phyloP scores from a whole-genome alignment of 1,139 yeast species.

The Magnusiomyces tetraspermus region DNA sequence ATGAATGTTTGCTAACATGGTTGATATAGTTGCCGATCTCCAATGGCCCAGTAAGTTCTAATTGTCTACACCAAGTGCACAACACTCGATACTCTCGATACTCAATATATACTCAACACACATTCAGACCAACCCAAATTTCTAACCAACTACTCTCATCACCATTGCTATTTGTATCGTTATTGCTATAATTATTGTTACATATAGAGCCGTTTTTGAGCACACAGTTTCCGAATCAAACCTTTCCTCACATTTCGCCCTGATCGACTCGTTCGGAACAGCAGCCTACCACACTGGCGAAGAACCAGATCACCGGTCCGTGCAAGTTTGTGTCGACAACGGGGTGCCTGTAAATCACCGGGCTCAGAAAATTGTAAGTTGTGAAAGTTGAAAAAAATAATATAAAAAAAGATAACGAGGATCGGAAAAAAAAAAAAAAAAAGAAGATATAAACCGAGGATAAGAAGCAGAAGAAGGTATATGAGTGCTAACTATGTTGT shows the following conservation, averaged over 20 bases:
- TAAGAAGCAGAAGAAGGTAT: not conserved
- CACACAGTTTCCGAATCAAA: conserved; percentile 50
- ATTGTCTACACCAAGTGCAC: not conserved
- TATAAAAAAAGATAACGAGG: not conserved
- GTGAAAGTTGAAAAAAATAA: too few species aligned
- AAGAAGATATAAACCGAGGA: not conserved
- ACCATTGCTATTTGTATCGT: not conserved
- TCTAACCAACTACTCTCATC: not conserved
- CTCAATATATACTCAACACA: not conserved
- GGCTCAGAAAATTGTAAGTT: conserved; percentile 57
- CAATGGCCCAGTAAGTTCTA: conserved; percentile 71
- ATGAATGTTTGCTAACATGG: too few species aligned
- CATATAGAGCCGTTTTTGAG: conserved; percentile 53
- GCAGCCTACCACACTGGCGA: conserved; percentile 80
- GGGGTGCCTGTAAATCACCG: conserved; percentile 66
- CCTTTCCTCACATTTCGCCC: conserved; percentile 35
- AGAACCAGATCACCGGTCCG: conserved; percentile 66
- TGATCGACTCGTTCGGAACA: conserved; percentile 83
- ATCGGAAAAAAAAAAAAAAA: not conserved
- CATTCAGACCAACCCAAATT: not conserved
- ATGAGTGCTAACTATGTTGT: not conserved
- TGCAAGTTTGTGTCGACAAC: conserved; percentile 56
- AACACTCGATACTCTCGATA: not conserved
- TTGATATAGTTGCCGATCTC: conserved; percentile 77
- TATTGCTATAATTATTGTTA: not conserved